A percentile compares a stretch with the other conserved stretches of the same genome.
Evolutionary conservation across 345 rosid species (phyloP).

Genomic region (Camelina sativa): DNA sequence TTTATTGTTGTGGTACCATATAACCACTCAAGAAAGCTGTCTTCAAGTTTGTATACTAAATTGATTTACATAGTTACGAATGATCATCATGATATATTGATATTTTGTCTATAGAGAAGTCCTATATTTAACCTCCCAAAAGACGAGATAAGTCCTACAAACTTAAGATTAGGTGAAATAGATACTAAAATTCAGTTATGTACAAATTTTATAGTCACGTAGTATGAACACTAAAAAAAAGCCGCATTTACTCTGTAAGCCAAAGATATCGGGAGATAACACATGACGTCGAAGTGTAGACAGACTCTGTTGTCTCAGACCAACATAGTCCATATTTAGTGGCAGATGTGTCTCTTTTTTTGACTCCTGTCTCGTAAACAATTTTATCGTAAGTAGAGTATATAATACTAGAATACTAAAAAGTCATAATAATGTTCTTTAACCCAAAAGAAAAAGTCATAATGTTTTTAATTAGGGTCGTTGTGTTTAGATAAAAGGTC

Average conservation of each 20-base stretch:
- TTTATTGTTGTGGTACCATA: too few species aligned
- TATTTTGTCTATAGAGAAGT: too few species aligned
- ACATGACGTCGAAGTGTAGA: conserved; percentile 32
- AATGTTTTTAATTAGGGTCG: neutral
- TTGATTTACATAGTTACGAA: too few species aligned
- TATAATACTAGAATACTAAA: conserved; percentile 2
- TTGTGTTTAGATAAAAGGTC: conserved; percentile 12
- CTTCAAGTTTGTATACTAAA: too few species aligned
- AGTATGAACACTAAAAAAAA: neutral
- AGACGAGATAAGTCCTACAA: too few species aligned
- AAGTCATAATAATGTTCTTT: neutral
- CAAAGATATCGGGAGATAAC: conserved; percentile 20
- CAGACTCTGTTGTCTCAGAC: conserved; percentile 20
- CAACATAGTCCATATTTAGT: conserved; percentile 24
- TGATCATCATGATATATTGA: too few species aligned
- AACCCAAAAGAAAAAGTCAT: neutral
- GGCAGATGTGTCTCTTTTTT: conserved; percentile 36
- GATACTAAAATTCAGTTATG: too few species aligned
- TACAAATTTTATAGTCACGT: too few species aligned
- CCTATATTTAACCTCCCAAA: too few species aligned
- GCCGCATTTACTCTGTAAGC: neutral
- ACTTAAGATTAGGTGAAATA: too few species aligned
- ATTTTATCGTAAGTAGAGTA: neutral
- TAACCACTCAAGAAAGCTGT: too few species aligned
- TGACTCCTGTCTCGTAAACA: conserved; percentile 19